Percentiles rank a stretch among this genome's conserved stretches.
Evolutionary conservation across 2,329 filamentous ascomycete genomes (phyloP).

Genomic region (Fusarium sp.): DNA sequence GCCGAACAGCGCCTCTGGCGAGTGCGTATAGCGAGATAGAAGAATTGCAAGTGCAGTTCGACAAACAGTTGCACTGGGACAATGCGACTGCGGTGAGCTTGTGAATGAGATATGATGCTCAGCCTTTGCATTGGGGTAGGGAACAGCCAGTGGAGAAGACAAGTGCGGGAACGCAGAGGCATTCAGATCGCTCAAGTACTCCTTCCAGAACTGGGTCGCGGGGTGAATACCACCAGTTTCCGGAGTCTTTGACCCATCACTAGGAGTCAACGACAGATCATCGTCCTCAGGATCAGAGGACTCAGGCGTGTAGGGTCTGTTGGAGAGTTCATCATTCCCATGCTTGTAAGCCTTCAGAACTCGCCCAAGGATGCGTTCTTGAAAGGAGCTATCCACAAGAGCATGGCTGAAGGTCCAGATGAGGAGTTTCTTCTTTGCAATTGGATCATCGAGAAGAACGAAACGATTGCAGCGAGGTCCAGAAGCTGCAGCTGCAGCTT

Average conservation of each 20-base stretch:
- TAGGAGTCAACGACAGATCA: background rate
- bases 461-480: conserved; percentile 17
- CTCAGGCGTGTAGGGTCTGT: background rate
- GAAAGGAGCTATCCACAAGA: background rate
- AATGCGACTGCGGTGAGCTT: fast-evolving
- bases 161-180: conserved; percentile 13
- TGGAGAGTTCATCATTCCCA: background rate
- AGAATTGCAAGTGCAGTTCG: conserved; percentile 7
- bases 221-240: background rate
- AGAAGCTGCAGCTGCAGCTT: background rate
- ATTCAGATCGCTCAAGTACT: background rate
- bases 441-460: background rate
- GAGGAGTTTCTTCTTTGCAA: background rate
- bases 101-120: background rate
- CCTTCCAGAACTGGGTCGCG: background rate
- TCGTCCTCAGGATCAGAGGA: background rate
- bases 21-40: conserved; percentile 9
- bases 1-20: conserved; percentile 7
- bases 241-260: background rate
- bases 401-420: conserved; percentile 13
- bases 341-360: conserved; percentile 5
- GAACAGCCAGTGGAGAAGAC: background rate
- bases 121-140: background rate
- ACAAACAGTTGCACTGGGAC: background rate
- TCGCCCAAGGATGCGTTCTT: background rate